Percentiles rank a stretch among this genome's conserved stretches.
phyloP scores from a whole-genome alignment of 306 rosid genomes.

The Malus fusca region DNA sequence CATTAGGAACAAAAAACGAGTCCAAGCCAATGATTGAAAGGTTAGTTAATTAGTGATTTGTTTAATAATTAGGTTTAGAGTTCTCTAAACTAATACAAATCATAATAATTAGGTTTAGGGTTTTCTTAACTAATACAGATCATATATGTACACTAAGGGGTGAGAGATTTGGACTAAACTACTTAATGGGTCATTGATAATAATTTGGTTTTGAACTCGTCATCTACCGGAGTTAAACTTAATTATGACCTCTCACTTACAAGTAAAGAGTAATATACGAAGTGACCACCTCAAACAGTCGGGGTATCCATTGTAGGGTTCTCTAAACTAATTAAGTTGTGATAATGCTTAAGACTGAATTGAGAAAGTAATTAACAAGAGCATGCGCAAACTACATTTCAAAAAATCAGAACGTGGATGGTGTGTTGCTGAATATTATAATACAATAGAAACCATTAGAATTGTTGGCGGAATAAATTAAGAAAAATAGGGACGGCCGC shows the following conservation, averaged over 20 bases:
- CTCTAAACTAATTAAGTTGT: background rate
- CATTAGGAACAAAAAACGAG: background rate
- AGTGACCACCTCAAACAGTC: background rate
- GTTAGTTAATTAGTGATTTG: slow-evolving; percentile 16
- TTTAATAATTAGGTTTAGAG: slow-evolving; percentile 8
- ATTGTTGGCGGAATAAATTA: slow-evolving; percentile 22
- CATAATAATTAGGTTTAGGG: too few species aligned
- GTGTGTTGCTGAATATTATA: slow-evolving; percentile 32
- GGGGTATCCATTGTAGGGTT: background rate
- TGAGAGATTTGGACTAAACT: too few species aligned
- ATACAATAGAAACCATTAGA: background rate
- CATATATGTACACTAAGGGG: too few species aligned
- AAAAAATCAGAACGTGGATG: slow-evolving; percentile 53
- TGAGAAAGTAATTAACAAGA: background rate
- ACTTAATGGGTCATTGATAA: too few species aligned
- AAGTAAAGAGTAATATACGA: too few species aligned
- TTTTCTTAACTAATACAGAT: too few species aligned
- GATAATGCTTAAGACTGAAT: slow-evolving; percentile 19
- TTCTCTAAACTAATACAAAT: background rate
- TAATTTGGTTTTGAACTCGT: background rate
- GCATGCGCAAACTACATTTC: slow-evolving; percentile 1
- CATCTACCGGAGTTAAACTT: background rate
- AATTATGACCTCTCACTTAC: background rate
- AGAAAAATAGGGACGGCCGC: slow-evolving; percentile 34
- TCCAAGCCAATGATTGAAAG: slow-evolving; percentile 40